Conservation (phyloP, 2,329 filamentous ascomycete species). For the Cladosporium austrohemisphaericum region DNA sequence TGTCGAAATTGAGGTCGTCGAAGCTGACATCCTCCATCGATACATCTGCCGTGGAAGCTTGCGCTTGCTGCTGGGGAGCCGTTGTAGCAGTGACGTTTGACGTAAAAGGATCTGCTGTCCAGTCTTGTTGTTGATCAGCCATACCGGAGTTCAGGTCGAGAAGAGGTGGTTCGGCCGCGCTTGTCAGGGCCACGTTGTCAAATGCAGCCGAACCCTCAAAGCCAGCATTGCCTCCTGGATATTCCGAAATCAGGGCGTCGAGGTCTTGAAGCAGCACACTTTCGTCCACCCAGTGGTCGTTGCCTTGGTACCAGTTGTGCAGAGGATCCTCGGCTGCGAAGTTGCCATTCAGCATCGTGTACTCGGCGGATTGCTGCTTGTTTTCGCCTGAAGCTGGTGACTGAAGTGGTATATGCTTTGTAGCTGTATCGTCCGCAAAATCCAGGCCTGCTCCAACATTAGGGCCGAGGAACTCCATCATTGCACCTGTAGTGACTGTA, state of each 20-base stretch:
- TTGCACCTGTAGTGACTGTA: slow-evolving; percentile 25
- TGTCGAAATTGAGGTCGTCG: slow-evolving; percentile 25
- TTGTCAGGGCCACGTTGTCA: neutral
- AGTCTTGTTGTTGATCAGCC: neutral
- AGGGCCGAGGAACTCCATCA: slow-evolving; percentile 30
- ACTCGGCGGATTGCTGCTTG: neutral
- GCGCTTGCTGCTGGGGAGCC: neutral
- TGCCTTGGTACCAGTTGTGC: slow-evolving; percentile 15
- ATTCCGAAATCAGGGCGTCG: slow-evolving; percentile 24
- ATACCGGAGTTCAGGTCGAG: neutral
- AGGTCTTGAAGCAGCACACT: slow-evolving; percentile 21
- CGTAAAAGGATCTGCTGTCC: neutral
- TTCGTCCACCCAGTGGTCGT: slow-evolving; percentile 10
- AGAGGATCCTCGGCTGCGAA: neutral
- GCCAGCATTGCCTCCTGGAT: neutral
- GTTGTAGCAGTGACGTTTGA: neutral
- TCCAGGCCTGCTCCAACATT: slow-evolving; percentile 22
- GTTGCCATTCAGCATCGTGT: slow-evolving; percentile 2
- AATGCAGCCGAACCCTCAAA: slow-evolving; percentile 2
- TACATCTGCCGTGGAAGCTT: neutral
- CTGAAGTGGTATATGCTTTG: slow-evolving; percentile 18
- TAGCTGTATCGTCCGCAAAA: slow-evolving; percentile 25
- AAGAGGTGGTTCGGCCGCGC: neutral
- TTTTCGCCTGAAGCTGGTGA: neutral
- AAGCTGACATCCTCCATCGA: slow-evolving; percentile 21